Evolutionary conservation across 2,329 filamentous ascomycete species (phyloP).

Genomic region (Purpureocillium takamizusanense): DNA sequence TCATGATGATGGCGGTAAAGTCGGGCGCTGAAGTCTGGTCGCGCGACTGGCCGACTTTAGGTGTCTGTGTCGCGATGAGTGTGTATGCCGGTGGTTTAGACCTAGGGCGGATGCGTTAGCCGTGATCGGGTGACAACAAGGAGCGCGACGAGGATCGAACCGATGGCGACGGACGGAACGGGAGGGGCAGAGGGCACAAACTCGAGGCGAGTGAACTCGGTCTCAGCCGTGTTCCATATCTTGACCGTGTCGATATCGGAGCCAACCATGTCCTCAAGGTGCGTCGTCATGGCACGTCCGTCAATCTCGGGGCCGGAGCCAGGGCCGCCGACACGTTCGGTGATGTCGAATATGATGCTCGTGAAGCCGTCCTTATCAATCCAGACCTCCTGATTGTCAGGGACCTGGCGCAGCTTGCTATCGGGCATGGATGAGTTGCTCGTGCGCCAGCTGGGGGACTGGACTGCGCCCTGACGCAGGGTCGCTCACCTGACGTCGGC

Average conservation of each 20-base stretch:
- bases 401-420: slow-evolving; percentile 65
- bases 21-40: slow-evolving; percentile 35
- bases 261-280: slow-evolving; percentile 61
- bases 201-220: slow-evolving; percentile 47
- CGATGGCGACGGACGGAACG: slow-evolving; percentile 20
- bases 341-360: slow-evolving; percentile 83
- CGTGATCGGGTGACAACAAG: too few species aligned
- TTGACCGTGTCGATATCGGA: slow-evolving; percentile 54
- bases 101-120: slow-evolving; percentile 15
- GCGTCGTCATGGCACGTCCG: slow-evolving; percentile 59
- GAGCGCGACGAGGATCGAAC: too few species aligned
- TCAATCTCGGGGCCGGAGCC: slow-evolving; percentile 51
- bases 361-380: slow-evolving; percentile 77
- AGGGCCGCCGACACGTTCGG: slow-evolving; percentile 61
- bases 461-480: too few species aligned
- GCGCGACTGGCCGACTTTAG: slow-evolving; percentile 23
- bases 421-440: neutral
- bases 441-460: too few species aligned
- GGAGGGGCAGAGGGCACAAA: slow-evolving; percentile 12
- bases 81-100: slow-evolving; percentile 53
- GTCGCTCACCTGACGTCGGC: slow-evolving; percentile 58
- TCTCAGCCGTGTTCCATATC: slow-evolving; percentile 57
- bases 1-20: slow-evolving; percentile 68
- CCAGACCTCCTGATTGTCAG: slow-evolving; percentile 87
- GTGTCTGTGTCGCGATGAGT: slow-evolving; percentile 57